Evolutionary conservation across 1,284 basidiomycete genomes (phyloP), one percentile per base, ranked within the genome.

Genomic region (Paramarasmius palmivorus): DNA sequence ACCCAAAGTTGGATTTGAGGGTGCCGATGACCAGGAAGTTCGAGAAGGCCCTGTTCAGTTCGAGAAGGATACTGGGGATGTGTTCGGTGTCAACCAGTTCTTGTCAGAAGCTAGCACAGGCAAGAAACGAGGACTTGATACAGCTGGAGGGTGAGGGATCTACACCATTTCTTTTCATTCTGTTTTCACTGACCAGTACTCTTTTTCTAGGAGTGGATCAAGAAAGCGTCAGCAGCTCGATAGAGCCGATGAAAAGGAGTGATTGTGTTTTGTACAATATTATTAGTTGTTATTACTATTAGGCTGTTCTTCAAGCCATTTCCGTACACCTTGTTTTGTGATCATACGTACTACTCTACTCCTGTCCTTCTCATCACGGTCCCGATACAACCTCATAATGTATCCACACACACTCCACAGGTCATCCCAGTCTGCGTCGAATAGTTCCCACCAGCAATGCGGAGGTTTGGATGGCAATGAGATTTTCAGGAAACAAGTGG

Each of bases 81-180:
- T 98, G n/a, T 99, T 99, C 68, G 95, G 96, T 60, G 82, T 99
- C 61, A 92, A 97, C 70, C 88, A 97, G 69, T 99, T 99, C 78
- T 81, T 99, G 75, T 93, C 98, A 66, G 93, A 95, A 66, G 97
- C 96, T 12, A 98, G 95, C 79, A 87, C 88, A 19, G 95, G 95
- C 4, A 88, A 86, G 67, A 98, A 98, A 74, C 80, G 95, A 59
- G 90, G 93, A n/a, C 63, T 92, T 65, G 90, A 92, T 65, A 86
- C 85, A 32, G 29, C 7, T 48, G 80, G 81, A 48, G 84, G 78
- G 80, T 90, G 67, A 77, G 88, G n/a, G n/a, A n/a, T n/a, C n/a
- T n/a, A n/a, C n/a, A n/a, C n/a, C n/a, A n/a, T 82, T 37, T 55
- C 50, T 25, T 49, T 37, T 50, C 15, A 55, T n/a, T 36, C 42